Evolutionary conservation across 257 asterid species (phyloP).

Genomic region (Gentiana dahurica): DNA sequence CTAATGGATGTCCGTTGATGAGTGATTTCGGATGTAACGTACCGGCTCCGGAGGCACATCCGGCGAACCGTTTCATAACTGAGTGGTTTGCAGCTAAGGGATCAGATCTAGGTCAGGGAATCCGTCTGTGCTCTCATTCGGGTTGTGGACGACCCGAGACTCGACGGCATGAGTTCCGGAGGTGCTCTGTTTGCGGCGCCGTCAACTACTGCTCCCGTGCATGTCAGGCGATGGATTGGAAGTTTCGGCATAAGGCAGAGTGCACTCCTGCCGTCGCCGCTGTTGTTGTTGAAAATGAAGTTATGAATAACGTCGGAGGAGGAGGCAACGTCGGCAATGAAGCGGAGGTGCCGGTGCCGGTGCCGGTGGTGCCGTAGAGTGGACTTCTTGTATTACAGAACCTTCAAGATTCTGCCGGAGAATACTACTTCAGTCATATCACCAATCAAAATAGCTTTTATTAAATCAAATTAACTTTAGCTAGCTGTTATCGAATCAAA

Average conservation of each 20-base stretch:
- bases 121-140: slow-evolving; percentile 63
- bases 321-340: slow-evolving; percentile 17
- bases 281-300: slow-evolving; percentile 23
- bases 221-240: slow-evolving; percentile 97
- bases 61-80: slow-evolving; percentile 53
- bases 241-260: slow-evolving; percentile 73
- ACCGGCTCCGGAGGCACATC: slow-evolving; percentile 74
- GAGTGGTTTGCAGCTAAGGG: slow-evolving; percentile 52
- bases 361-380: no score
- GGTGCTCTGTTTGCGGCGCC: slow-evolving; percentile 85
- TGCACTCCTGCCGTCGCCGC: slow-evolving; percentile 46
- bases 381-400: no score
- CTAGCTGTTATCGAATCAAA: no score
- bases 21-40: slow-evolving; percentile 93
- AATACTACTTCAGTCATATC: no score
- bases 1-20: slow-evolving; percentile 46
- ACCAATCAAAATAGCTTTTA: no score
- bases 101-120: slow-evolving; percentile 39
- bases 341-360: slow-evolving; percentile 7
- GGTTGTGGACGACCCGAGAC: slow-evolving; percentile 95
- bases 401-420: no score
- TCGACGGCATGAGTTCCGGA: slow-evolving; percentile 70
- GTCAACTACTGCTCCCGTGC: slow-evolving; percentile 97
- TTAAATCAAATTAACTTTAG: no score
- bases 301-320: slow-evolving; percentile 13